These are phyloP conservation scores for Oryza glumipatula DNA, from an alignment of 176 grass and related monocot species.

Conservation along the genomic window DNA sequence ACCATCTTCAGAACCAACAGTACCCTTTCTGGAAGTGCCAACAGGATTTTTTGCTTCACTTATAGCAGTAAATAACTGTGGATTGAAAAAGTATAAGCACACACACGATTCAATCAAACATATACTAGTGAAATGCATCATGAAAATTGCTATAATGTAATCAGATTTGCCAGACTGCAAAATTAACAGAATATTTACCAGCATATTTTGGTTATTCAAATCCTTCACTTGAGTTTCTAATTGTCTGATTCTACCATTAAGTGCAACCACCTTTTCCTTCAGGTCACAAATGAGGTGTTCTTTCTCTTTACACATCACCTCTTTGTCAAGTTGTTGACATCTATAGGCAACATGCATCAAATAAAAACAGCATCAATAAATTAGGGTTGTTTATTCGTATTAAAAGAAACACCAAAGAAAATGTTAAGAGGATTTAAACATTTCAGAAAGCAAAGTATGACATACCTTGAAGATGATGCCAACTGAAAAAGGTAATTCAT, in stretches of 20 bases:
- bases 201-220: slow-evolving; percentile 63
- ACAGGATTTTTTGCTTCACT: slow-evolving; percentile 50
- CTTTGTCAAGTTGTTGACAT: slow-evolving; percentile 76
- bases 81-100: slow-evolving; percentile 32
- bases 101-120: background rate
- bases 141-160: background rate
- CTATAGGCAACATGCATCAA: slow-evolving; percentile 43
- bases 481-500: slow-evolving; percentile 91
- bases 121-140: slow-evolving; percentile 14
- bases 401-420: slow-evolving; percentile 11
- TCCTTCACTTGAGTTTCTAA: slow-evolving; percentile 68
- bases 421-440: background rate
- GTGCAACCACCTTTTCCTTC: slow-evolving; percentile 84
- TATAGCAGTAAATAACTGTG: slow-evolving; percentile 64
- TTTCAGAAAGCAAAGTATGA: background rate
- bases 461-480: slow-evolving; percentile 79
- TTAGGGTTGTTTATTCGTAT: background rate
- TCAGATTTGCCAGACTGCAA: slow-evolving; percentile 20
- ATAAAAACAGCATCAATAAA: slow-evolving; percentile 17
- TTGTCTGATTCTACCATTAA: slow-evolving; percentile 65
- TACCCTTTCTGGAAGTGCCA: slow-evolving; percentile 24
- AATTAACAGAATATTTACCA: slow-evolving; percentile 46
- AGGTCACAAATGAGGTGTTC: slow-evolving; percentile 65
- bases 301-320: slow-evolving; percentile 64
- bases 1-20: slow-evolving; percentile 26